Evolutionary conservation across 306 rosid species (phyloP), one percentile per base, ranked within the genome.

Genomic region (Lablab purpureus): DNA sequence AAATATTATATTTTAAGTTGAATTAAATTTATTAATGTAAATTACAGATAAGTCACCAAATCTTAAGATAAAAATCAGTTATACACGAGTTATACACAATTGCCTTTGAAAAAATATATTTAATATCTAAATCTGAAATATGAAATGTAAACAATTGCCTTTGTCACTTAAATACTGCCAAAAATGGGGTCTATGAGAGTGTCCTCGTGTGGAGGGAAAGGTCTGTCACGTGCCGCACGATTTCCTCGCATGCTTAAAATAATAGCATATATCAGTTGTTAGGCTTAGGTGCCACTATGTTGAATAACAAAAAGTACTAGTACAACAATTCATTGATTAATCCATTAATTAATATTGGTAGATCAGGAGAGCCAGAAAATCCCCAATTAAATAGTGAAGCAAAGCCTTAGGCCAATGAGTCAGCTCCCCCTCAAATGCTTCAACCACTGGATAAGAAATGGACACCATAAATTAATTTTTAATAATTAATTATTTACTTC

Each of bases 221-320:
- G 10, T 21, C 0, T 67, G 72, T 34, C 81, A 67, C 81, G 85
- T 75, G 66, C 67, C 6, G 47, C 83, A 74, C 82, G 86, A 64
- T 83, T 55, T 58, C 72, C 86, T n/a, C 82, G 86, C 80, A 22
- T 54, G n/a, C 18, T 65, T 73, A 45, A 34, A 64, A 77, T 77
- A 67, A 67, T 36, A 51, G 50, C 45, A 5, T 28, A 10, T 1
- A 58, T 27, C 3, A 27, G 28, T 27, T 27, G 2, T 1, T 27
- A 27, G 28, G 3, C 28, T 27, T n/a, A n/a, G n/a, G n/a, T n/a
- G n/a, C n/a, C 40, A 0, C 6, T 34, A 25, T 25, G 28, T 25
- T 25, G 1, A 25, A 25, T 25, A 25, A 25, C 28, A 6, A 6
- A 1, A 34, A 34, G 9, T 6, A 34, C 2, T 34, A 6, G 9